Conservation (phyloP, 2,329 filamentous ascomycete species). For the Ophiosphaerella narmari region DNA sequence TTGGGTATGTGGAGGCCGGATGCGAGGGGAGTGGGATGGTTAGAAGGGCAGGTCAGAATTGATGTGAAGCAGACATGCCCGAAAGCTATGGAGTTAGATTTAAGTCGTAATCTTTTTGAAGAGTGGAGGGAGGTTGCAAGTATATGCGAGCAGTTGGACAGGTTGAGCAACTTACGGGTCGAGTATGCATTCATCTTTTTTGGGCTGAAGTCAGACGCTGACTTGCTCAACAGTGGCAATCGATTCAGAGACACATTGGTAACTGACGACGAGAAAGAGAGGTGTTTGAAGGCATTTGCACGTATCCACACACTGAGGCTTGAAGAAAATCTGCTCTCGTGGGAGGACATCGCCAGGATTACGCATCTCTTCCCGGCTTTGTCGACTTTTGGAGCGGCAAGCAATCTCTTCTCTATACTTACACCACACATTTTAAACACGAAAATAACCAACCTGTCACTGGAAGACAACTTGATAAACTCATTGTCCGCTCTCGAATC, state of each 20-base stretch:
- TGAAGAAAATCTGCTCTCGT: constrained; percentile 53
- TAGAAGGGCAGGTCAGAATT: constrained; percentile 28
- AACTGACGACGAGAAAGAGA: constrained; percentile 24
- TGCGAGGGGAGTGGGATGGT: constrained; percentile 28
- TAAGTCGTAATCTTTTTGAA: constrained; percentile 83
- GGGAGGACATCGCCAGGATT: constrained; percentile 44
- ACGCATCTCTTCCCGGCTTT: constrained; percentile 62
- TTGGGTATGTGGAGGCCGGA: constrained; percentile 60
- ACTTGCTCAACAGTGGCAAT: constrained; percentile 65
- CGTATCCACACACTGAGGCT: constrained; percentile 54
- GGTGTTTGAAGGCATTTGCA: constrained; percentile 34
- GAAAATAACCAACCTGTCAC: constrained; percentile 65
- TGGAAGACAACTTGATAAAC: constrained; percentile 74
- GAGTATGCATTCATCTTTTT: constrained; percentile 60
- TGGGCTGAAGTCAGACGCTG: neutral
- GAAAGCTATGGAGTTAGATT: constrained; percentile 73
- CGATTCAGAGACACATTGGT: constrained; percentile 58
- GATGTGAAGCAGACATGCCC: constrained; percentile 63
- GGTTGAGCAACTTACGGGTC: constrained; percentile 68
- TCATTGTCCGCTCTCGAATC: constrained; percentile 61
- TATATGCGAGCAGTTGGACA: constrained; percentile 73
- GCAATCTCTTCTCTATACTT: constrained; percentile 45
- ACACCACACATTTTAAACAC: constrained; percentile 48
- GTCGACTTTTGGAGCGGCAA: constrained; percentile 53
- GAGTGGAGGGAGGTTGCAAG: constrained; percentile 67